These are phyloP conservation scores for Straminergon stramineum DNA, from an alignment of 225 moss, liverwort and hornwort species.

Conservation along the genomic window DNA sequence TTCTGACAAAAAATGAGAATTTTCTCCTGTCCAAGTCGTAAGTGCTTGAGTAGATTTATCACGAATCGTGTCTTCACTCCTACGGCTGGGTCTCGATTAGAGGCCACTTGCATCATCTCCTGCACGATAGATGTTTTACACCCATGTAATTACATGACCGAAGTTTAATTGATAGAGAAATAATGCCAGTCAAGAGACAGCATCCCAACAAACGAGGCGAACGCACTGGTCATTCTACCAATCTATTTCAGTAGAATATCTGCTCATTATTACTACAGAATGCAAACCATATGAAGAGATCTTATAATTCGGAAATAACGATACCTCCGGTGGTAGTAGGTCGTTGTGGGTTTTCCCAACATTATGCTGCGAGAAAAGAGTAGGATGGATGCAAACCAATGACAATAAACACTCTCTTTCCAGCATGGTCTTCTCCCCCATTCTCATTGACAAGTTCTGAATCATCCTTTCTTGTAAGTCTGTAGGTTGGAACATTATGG, in stretches of 20 bases:
- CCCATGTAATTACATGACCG: neutral
- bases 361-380: conserved; percentile 24
- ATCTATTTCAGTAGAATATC: neutral
- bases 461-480: conserved; percentile 53
- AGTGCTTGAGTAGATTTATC: conserved; percentile 48
- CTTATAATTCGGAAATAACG: neutral
- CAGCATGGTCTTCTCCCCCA: conserved; percentile 42
- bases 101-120: conserved; percentile 37
- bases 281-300: neutral
- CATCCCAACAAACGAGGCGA: neutral
- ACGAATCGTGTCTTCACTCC: conserved; percentile 92
- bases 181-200: neutral
- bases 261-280: neutral
- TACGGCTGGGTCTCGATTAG: conserved; percentile 40
- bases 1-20: conserved; percentile 90
- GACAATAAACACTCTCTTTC: conserved; percentile 66
- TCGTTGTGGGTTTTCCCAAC: conserved; percentile 31
- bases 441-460: conserved; percentile 5
- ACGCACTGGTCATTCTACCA: neutral
- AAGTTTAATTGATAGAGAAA: neutral
- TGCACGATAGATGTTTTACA: conserved; percentile 6
- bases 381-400: conserved; percentile 72
- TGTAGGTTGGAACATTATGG: conserved; percentile 69
- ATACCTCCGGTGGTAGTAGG: conserved; percentile 34
- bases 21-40: conserved; percentile 51